phyloP scores from a whole-genome alignment of 2,329 filamentous ascomycete genomes.

The Alternaria hordeiaustralica region DNA sequence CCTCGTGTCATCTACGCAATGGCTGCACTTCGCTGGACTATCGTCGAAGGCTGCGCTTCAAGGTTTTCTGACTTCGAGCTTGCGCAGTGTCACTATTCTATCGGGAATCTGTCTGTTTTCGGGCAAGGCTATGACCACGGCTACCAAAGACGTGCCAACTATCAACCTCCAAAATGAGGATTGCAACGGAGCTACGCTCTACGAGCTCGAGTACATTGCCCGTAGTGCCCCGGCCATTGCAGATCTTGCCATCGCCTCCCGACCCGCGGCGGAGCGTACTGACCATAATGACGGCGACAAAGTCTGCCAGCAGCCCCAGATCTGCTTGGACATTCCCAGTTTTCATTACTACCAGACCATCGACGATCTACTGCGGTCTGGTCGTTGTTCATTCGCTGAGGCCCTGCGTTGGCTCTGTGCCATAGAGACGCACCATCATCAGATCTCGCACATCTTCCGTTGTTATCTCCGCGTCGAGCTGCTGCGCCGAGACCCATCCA shows the following conservation, averaged over 20 bases:
- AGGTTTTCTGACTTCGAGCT: background rate
- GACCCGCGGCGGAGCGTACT: background rate
- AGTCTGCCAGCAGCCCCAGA: background rate
- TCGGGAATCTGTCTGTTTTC: background rate
- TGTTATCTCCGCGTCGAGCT: background rate
- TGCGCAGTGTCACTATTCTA: background rate
- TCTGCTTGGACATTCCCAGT: background rate
- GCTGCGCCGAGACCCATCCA: background rate
- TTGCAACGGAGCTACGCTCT: background rate
- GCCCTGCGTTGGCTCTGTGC: background rate
- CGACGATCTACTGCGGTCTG: background rate
- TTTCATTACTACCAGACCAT: background rate
- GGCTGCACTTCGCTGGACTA: background rate
- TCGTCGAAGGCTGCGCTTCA: background rate
- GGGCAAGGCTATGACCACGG: background rate
- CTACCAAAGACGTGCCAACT: background rate
- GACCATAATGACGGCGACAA: fast-evolving
- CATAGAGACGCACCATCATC: background rate
- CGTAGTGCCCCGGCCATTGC: background rate
- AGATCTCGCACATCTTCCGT: background rate
- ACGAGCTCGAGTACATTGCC: background rate
- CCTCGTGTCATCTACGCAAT: background rate
- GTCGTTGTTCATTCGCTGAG: fast-evolving
- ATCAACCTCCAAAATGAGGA: background rate
- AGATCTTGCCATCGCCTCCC: background rate